phyloP scores from a whole-genome alignment of 257 asterid species.

The Jacaranda mimosifolia region DNA sequence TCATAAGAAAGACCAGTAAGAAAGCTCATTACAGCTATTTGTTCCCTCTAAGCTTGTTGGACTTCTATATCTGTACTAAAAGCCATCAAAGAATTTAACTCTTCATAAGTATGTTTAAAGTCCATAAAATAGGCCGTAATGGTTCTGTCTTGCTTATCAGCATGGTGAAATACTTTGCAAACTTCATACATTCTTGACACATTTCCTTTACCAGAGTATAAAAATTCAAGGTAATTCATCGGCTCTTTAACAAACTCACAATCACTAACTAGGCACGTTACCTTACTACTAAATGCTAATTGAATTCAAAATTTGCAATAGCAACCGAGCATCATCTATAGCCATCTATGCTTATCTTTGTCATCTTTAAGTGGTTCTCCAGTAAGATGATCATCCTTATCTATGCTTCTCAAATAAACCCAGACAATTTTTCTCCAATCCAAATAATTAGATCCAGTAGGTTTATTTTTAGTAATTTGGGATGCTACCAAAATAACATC shows the following conservation, averaged over 20 bases:
- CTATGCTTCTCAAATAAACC: too few species aligned
- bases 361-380: too few species aligned
- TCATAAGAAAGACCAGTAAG: not conserved
- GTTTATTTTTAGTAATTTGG: too few species aligned
- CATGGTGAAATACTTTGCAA: constrained; percentile 11
- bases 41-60: not conserved
- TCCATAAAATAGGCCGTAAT: not conserved
- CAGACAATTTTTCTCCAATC: too few species aligned
- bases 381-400: too few species aligned
- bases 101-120: not conserved
- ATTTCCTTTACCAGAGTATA: constrained; percentile 12
- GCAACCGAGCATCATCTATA: too few species aligned
- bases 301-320: too few species aligned
- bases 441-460: too few species aligned
- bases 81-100: not conserved
- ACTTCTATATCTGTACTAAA: not conserved
- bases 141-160: not conserved
- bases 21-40: constrained; percentile 26
- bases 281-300: too few species aligned
- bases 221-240: constrained; percentile 18
- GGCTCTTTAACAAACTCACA: constrained; percentile 24
- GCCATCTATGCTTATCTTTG: too few species aligned
- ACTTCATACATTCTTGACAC: constrained; percentile 22
- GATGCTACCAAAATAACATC: too few species aligned
- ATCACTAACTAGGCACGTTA: not conserved